Evolutionary conservation across 129 eudicot genomes (phyloP), one percentile per base, ranked within the genome.

Genomic region (Pulicaria dysenterica): DNA sequence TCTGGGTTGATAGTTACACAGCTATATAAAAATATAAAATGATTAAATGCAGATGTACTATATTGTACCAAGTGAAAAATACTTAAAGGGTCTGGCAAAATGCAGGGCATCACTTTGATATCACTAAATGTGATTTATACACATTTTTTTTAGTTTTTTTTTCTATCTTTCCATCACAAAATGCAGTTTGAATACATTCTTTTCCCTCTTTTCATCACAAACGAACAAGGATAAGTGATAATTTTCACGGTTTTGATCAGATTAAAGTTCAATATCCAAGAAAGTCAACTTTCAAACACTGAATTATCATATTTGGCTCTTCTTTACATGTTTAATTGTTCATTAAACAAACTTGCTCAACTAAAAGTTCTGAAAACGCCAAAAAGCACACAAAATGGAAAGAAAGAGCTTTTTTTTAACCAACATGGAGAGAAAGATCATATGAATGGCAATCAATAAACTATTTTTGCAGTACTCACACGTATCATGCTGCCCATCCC

Each of bases 41-140:
- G 7, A 62, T 50, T 77, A 31, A 77, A 64, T 69, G 15, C 72
- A 77, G 41, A 77, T 70, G 75, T 77, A 77, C 71, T 61, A 48
- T 61, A 48, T 41, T 60, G 59, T 53, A 77, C 72, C 72, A 60
- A 58, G 16, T 48, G 63, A 50, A 49, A 69, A 36, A 3, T 43
- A 54, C 41, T 51, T 69, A 69, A 49, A 68, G 54, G 81, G 45
- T 76, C 63, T 67, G 42, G 50, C 45, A 46, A 8, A 24, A 68
- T 68, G 31, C 62, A 69, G 81, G 48, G 55, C 24, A 40, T 64
- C 70, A 68, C 43, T 48, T 8, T 19, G 70, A 61, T 6, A 38
- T 58, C 12, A 77, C 59, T 24, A 58, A 77, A 13, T 68, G 46
- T 60, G 7, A 34, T 4, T 47, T 42, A 6, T 47, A 57, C 57